Evolutionary conservation across 2,329 filamentous ascomycete species (phyloP).

Genomic region (Falciphora oryzae): DNA sequence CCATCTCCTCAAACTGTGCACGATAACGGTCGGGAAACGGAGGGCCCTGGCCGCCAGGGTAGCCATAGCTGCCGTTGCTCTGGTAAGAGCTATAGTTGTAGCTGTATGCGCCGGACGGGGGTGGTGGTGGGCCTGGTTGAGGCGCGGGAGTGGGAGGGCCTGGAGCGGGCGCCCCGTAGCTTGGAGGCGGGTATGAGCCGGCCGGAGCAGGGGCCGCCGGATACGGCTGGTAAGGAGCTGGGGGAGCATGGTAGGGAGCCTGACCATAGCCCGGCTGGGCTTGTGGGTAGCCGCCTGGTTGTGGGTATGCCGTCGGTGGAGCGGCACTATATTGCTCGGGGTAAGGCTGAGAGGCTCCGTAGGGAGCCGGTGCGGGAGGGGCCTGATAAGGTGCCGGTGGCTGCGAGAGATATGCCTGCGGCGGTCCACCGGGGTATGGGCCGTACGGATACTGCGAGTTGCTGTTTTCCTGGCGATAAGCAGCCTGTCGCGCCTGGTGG

Average conservation of each 20-base stretch:
- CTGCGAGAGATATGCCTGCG: background rate
- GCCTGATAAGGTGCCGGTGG: conserved; percentile 12
- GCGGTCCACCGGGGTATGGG: conserved; percentile 3
- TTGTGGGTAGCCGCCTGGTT: conserved; percentile 15
- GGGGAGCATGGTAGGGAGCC: conserved; percentile 18
- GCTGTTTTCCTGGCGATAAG: background rate
- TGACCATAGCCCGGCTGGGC: conserved; percentile 1
- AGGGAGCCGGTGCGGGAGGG: conserved; percentile 9
- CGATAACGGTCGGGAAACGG: conserved; percentile 31
- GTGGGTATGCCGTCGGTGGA: conserved; percentile 20
- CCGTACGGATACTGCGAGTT: background rate
- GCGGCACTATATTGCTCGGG: conserved; percentile 5
- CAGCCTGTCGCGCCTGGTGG: conserved; percentile 4
- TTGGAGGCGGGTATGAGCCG: background rate
- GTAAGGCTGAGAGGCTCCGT: conserved; percentile 5
- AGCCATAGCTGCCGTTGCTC: conserved; percentile 15
- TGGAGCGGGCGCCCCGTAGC: conserved; percentile 8
- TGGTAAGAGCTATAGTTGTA: conserved; percentile 21
- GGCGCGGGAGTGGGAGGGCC: background rate
- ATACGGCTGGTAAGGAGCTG: conserved; percentile 12
- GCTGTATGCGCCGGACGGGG: conserved; percentile 16
- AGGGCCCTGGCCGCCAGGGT: conserved; percentile 14
- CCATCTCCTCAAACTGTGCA: conserved; percentile 45
- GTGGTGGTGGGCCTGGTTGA: conserved; percentile 12
- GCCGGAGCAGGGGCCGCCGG: background rate